Percentiles rank a stretch among this genome's conserved stretches.
phyloP scores from a whole-genome alignment of 228 moss, liverwort and hornwort genomes.

The Sphagnum fallax region DNA sequence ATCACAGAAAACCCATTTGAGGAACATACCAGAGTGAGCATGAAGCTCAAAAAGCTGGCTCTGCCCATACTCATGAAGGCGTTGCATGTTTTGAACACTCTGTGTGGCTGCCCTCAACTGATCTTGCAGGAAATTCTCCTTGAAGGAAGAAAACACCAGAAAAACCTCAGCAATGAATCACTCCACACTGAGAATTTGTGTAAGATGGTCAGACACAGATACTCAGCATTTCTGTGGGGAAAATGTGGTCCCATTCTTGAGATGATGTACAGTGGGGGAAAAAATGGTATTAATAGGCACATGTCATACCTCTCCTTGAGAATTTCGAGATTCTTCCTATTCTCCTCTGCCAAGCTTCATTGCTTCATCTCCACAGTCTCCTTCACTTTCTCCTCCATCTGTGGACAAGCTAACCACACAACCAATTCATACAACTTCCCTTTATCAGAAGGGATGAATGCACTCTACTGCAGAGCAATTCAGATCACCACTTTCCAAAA shows the following conservation, averaged over 20 bases:
- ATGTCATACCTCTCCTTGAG: conserved; percentile 68
- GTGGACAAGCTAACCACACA: conserved; percentile 1
- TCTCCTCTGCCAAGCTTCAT: conserved; percentile 86
- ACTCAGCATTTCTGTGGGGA: too few species aligned
- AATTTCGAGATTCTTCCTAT: conserved; percentile 79
- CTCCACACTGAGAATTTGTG: too few species aligned
- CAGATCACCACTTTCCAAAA: too few species aligned
- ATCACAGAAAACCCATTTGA: too few species aligned
- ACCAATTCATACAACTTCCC: too few species aligned
- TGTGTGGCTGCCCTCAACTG: conserved; percentile 80
- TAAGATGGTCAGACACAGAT: too few species aligned
- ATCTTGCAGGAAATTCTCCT: conserved; percentile 77
- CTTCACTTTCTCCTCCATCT: conserved; percentile 97
- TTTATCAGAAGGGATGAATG: too few species aligned
- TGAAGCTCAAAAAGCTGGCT: conserved; percentile 84
- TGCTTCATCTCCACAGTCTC: conserved; percentile 93
- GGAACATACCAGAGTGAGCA: conserved; percentile 66
- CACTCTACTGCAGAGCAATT: too few species aligned
- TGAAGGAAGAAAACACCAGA: conserved; percentile 8
- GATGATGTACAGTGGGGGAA: too few species aligned
- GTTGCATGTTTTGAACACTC: conserved; percentile 83
- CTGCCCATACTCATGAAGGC: conserved; percentile 86
- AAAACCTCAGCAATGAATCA: background rate
- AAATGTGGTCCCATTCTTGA: too few species aligned
- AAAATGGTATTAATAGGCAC: too few species aligned